Conservation (phyloP, 345 rosid species). For the Lepidium sativum region DNA sequence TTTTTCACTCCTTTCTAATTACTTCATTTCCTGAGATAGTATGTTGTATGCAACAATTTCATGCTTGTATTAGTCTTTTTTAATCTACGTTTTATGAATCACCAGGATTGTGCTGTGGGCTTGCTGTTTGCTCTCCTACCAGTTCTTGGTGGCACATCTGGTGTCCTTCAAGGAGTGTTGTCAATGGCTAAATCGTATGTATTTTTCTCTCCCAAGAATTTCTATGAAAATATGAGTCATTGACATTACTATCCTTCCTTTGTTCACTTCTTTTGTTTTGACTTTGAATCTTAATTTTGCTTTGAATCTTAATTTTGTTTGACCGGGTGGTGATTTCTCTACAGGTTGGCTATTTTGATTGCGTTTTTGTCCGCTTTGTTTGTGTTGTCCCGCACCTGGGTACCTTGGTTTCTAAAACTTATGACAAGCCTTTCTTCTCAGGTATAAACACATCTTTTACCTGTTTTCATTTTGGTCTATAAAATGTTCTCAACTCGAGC, state of each 20-base stretch:
- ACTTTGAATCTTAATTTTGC: no score
- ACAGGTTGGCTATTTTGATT: conserved; percentile 66
- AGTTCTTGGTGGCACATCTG: conserved; percentile 87
- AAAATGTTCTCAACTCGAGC: conserved; percentile 17
- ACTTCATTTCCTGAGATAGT: background rate
- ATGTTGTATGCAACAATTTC: background rate
- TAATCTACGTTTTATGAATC: background rate
- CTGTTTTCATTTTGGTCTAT: background rate
- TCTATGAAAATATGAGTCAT: background rate
- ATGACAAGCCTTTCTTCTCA: conserved; percentile 87
- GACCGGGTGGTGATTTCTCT: background rate
- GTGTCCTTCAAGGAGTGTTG: conserved; percentile 75
- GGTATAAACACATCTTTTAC: conserved; percentile 30
- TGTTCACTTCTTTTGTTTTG: background rate
- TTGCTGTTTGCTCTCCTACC: conserved; percentile 93
- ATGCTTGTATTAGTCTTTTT: background rate
- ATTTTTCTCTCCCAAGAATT: background rate
- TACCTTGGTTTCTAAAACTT: conserved; percentile 80
- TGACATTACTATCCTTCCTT: background rate
- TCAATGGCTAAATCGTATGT: conserved; percentile 84
- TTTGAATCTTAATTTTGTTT: background rate
- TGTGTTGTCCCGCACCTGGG: conserved; percentile 62
- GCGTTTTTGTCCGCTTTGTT: conserved; percentile 63
- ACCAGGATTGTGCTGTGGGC: conserved; percentile 87
- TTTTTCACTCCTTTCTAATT: background rate